Evolutionary conservation across 2,329 filamentous ascomycete species (phyloP), one percentile per base, ranked within the genome.

Genomic region (Fusarium sp.): DNA sequence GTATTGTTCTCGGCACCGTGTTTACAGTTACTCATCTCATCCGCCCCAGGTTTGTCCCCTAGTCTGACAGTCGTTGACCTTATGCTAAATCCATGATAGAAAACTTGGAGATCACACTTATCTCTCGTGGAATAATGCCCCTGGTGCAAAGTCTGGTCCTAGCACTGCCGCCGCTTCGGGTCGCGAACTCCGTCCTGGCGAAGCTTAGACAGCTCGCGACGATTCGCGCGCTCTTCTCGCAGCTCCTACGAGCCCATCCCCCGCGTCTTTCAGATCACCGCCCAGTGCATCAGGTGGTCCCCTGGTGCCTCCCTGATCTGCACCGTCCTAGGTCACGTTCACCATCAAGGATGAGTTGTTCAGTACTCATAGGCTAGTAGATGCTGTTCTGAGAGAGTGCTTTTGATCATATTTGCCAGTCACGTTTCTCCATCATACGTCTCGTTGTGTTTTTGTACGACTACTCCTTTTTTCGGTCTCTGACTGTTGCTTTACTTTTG

Each of bases 21-120:
- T 99, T 99, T 83, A 95, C 95, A 38, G 88, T 94, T 69, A 95
- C 94, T 2, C 95, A 98, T 83, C 87, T 98, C 72, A 91, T 99
- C 82, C 95, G 93, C 80, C 96, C 96, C 70, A 92, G 93, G 93
- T 94, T 85, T 79, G 89, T 83, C 55, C 27, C 29, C 29, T 35
- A 19, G 54, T 60, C 42, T 73, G 27, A 7, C n/a, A 3, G 7
- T 54, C 35, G 25, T n/a, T 38, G 12, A n/a, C 62, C 39, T 27
- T 27, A 39, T 27, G 41, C 63, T 66, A 37, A 67, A 21, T 5
- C 11, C 10, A 16, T 18, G 27, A n/a, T 74, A 95, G 96, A 79
- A 99, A 98, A 92, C 89, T 99, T 45, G 96, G 96, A 69, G 96
- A 99, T 81, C 96, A 98, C 82, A 98, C 94, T 14, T 98, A 99